Conservation (phyloP, 2,329 filamentous ascomycete species). For the Paecilomyces formosus region DNA sequence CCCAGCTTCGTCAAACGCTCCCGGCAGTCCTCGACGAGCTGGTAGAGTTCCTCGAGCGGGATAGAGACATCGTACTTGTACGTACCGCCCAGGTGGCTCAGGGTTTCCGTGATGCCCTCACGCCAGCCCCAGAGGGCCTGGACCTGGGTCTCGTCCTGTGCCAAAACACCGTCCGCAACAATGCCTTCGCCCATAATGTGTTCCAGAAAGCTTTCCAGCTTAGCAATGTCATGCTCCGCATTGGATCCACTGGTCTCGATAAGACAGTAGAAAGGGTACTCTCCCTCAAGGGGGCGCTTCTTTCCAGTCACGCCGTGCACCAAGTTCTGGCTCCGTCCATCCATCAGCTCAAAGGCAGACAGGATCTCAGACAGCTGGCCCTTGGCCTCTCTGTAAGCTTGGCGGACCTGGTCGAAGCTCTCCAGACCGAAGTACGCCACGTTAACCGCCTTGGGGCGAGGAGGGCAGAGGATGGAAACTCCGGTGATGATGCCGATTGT, state of each 20-base stretch:
- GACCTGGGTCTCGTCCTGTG: slow-evolving; percentile 87
- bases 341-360: slow-evolving; percentile 97
- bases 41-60: slow-evolving; percentile 78
- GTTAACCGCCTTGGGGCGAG: slow-evolving; percentile 79
- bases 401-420: slow-evolving; percentile 81
- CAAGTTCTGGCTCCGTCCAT: slow-evolving; percentile 70
- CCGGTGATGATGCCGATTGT: slow-evolving; percentile 92
- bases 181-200: slow-evolving; percentile 84
- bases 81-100: slow-evolving; percentile 85
- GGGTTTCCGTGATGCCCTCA: slow-evolving; percentile 83
- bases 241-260: slow-evolving; percentile 96
- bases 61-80: slow-evolving; percentile 99
- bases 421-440: slow-evolving; percentile 90
- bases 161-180: slow-evolving; percentile 81
- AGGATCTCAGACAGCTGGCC: slow-evolving; percentile 86
- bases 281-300: slow-evolving; percentile 71
- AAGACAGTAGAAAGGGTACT: slow-evolving; percentile 91
- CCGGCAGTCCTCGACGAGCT: slow-evolving; percentile 77
- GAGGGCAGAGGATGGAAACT: slow-evolving; percentile 81
- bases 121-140: slow-evolving; percentile 83
- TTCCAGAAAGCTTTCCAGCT: slow-evolving; percentile 84
- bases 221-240: slow-evolving; percentile 84
- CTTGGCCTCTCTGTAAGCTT: slow-evolving; percentile 84
- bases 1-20: slow-evolving; percentile 65
- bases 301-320: slow-evolving; percentile 68